These are phyloP conservation scores for Backusella westeae DNA, from an alignment of 192 early-diverging fungal species.

Conservation along the genomic window DNA sequence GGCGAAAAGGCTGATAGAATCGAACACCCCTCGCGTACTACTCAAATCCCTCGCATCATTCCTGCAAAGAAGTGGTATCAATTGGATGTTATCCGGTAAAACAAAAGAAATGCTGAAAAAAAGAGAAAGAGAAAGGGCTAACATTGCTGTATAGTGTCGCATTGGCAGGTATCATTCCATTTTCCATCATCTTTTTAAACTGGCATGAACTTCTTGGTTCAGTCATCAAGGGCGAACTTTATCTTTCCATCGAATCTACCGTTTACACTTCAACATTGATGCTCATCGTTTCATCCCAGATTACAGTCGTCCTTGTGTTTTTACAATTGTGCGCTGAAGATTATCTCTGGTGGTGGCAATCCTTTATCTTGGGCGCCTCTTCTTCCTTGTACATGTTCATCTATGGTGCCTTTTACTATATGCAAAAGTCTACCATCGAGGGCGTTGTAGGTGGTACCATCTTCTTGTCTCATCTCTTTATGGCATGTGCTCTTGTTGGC, in stretches of 20 bases:
- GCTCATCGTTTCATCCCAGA: slow-evolving; percentile 53
- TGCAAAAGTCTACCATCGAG: slow-evolving; percentile 58
- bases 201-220: slow-evolving; percentile 68
- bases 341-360: slow-evolving; percentile 93
- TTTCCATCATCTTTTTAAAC: slow-evolving; percentile 72
- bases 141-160: slow-evolving; percentile 25
- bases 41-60: slow-evolving; percentile 90
- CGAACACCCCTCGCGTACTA: slow-evolving; percentile 87
- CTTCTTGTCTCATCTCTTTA: slow-evolving; percentile 71
- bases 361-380: slow-evolving; percentile 69
- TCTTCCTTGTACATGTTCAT: slow-evolving; percentile 38
- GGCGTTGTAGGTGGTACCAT: slow-evolving; percentile 69
- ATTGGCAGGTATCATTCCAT: slow-evolving; percentile 51
- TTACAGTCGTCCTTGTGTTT: slow-evolving; percentile 68
- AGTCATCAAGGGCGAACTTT: slow-evolving; percentile 26
- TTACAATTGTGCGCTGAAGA: slow-evolving; percentile 66
- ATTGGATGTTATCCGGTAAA: slow-evolving; percentile 44
- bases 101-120: background rate
- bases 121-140: background rate
- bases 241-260: slow-evolving; percentile 50
- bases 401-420: slow-evolving; percentile 61
- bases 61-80: slow-evolving; percentile 81
- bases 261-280: slow-evolving; percentile 60
- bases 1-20: slow-evolving; percentile 43
- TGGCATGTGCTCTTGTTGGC: slow-evolving; percentile 67